Base-by-base conservation (phyloP, 83 land plant species). In the Thuja plicata region DNA sequence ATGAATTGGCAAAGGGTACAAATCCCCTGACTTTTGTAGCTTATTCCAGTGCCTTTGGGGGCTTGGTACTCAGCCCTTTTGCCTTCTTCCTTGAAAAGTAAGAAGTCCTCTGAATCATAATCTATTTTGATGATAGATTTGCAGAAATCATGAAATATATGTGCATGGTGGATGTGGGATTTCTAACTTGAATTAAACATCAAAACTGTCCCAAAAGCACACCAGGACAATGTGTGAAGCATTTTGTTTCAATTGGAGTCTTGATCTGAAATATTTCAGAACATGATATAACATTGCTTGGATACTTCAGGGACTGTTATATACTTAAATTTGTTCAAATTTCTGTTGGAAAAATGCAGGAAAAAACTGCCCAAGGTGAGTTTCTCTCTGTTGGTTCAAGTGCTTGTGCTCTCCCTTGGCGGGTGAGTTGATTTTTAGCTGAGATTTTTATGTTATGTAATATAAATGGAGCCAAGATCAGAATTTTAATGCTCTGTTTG, bases 301-400 rank as follows among this genome's bases (percentile, higher is more conserved):
- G 66, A 21, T 19, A 19, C 21, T 52, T 52, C 55, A 52, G 55
- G 17, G 55, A 15, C 13, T 15, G 55, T 15, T 52, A 57, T 88
- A 15, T 81, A 52, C 37, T 43, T 50, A 35, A 43, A 34, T 70
- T 19, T 86, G 57, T 27, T 83, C 41, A 41, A 27, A 5, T 83
- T 41, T 41, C 0, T 13, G 19, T 40, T 11, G 54, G 55, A 34
- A 37, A 15, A 52, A 52, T 87, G 88, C 91, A 95, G 95, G 90
- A 83, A 83, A 34, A 91, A 89, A 70, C 91, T 95, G 94, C 92
- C 95, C 9, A 90, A 41, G 57, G 52, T 95, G 24, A 92, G 90
- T 55, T 81, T 43, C 38, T 76, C 88, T 57, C 76, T 95, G 87
- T 3, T 87, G 45, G 66, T 85, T 43, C 92, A 90, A 83, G 66